Evolutionary conservation across 257 asterid species (phyloP).

Genomic region (Solanum megistacrolobum): DNA sequence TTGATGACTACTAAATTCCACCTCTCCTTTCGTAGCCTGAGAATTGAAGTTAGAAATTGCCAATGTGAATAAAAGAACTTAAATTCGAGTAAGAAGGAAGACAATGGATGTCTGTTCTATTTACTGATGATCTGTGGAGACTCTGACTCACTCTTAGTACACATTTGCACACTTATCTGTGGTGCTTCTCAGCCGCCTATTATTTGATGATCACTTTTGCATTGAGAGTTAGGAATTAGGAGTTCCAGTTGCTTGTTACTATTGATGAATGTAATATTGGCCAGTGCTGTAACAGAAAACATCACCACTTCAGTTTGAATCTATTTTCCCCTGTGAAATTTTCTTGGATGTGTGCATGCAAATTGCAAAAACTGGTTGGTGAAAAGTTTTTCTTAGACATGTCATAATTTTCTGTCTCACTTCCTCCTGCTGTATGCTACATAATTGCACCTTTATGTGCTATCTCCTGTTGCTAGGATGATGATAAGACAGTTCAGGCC

Average conservation of each 20-base stretch:
- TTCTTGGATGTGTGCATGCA: background rate
- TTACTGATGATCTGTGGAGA: background rate
- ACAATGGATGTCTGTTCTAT: background rate
- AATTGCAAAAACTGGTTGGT: background rate
- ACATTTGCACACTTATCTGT: background rate
- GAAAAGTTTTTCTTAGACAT: background rate
- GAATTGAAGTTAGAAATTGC: background rate
- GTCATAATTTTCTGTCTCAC: background rate
- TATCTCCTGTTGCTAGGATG: slow-evolving; percentile 37
- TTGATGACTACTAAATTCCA: background rate
- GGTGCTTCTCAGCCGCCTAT: background rate
- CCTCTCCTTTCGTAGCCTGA: background rate
- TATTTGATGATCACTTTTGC: background rate
- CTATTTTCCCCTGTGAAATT: background rate
- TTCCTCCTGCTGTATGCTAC: background rate
- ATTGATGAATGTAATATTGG: background rate
- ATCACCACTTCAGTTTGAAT: background rate
- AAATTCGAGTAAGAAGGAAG: background rate
- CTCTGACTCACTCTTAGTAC: background rate
- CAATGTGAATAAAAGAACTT: background rate
- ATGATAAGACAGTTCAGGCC: slow-evolving; percentile 31
- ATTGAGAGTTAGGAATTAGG: background rate
- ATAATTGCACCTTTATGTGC: background rate
- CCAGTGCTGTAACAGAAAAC: background rate
- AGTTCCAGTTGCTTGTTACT: background rate